A percentile compares a stretch with the other conserved stretches of the same genome.
Evolutionary conservation across 2,329 filamentous ascomycete species (phyloP).

Genomic region (Meredithiella fracta): DNA sequence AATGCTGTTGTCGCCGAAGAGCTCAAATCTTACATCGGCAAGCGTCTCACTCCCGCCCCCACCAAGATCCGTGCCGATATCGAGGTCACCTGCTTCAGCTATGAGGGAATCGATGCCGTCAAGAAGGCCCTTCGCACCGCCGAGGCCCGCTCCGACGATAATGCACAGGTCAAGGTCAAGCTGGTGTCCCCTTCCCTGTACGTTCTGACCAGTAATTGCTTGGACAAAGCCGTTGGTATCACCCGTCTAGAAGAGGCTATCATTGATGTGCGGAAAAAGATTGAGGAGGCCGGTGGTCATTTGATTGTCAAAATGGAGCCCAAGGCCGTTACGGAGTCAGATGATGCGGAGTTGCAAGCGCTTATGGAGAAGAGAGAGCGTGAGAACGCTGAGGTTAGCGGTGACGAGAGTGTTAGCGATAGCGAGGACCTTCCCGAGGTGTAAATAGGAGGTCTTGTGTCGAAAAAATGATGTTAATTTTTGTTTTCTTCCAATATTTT

Average conservation of each 20-base stretch:
- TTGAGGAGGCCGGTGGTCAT: constrained; percentile 60
- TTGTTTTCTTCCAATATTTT: neutral
- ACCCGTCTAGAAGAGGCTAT: constrained; percentile 76
- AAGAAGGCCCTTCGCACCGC: constrained; percentile 83
- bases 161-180: constrained; percentile 94
- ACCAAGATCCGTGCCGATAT: constrained; percentile 97
- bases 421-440: constrained; percentile 50
- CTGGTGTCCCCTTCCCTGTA: constrained; percentile 96
- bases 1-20: constrained; percentile 74
- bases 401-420: constrained; percentile 90
- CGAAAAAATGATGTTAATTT: constrained; percentile 1
- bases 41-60: constrained; percentile 92
- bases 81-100: constrained; percentile 87
- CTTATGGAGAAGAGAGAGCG: constrained; percentile 98
- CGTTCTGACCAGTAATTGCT: constrained; percentile 84
- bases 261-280: constrained; percentile 65
- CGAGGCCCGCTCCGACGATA: constrained; percentile 79
- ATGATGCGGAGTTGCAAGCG: constrained; percentile 90
- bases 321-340: constrained; percentile 96
- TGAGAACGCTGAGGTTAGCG: constrained; percentile 94
- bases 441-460: constrained; percentile 10
- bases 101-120: constrained; percentile 96
- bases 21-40: constrained; percentile 87
- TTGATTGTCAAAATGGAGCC: constrained; percentile 94
- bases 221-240: constrained; percentile 85